Evolutionary conservation across 345 rosid genomes (phyloP), one percentile per base, ranked within the genome.

Genomic region (Citrus sp.): DNA sequence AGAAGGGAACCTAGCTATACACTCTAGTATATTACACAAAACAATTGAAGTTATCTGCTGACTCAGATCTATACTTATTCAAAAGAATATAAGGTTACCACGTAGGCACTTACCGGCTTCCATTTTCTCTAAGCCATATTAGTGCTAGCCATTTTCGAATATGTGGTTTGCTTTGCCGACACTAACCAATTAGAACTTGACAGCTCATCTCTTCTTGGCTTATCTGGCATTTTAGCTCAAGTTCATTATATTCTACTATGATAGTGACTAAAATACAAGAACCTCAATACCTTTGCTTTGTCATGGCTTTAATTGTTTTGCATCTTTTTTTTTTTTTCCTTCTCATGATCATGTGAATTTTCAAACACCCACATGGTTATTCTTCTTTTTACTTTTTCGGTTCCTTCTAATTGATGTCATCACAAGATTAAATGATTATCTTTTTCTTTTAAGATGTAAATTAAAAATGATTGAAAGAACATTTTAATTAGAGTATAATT

Each of bases 81-180:
- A 70, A 81, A 58, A 76, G 80, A 86, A 83, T 75, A 83, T 80
- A 76, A 76, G 51, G 51, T 46, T 46, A 46, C 51, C 14, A 13
- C 18, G 1, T 46, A 46, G 51, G 51, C 16, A 12, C 51, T 59
- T 34, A 60, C 66, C 74, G 72, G 87, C 84, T 81, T 77, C 80
- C 37, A 77, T 73, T 80, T 73, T 59, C 19, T 65, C 51, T 67
- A 40, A 10, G 72, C n/a, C 72, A 46, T 46, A 78, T 87, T 88
- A 84, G 87, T 87, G 91, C 88, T 79, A 72, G 58, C 89, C 90
- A 91, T 86, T 85, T 76, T 77, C 65, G 49, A 65, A 56, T 56
- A 71, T 56, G 62, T 85, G 79, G 14, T 46, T 46, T 46, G 51
- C 80, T 64, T 67, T 67, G 70, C 70, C 18, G 14, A 9, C 65